A percentile compares a stretch with the other conserved stretches of the same genome.
Evolutionary conservation across 768 basidiomycete species (phyloP).

Genomic region (Phaeotremella skinneri): DNA sequence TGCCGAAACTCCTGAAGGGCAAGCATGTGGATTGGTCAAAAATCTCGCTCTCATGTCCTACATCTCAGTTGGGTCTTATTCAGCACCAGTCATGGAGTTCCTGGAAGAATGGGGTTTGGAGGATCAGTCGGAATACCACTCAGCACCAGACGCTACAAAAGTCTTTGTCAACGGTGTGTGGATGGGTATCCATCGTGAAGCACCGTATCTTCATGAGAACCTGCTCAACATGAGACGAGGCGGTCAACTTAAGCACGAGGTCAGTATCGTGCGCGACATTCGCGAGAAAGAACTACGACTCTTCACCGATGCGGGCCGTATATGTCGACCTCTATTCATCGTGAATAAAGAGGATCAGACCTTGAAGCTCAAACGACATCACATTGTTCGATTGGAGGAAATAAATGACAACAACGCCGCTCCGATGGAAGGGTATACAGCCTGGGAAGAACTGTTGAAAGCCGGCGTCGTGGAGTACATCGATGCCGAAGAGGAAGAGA

Average conservation of each 20-base stretch:
- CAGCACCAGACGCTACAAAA: conserved; percentile 77
- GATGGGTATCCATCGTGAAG: conserved; percentile 98
- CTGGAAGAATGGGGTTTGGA: conserved; percentile 98
- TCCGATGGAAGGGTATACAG: conserved; percentile 52
- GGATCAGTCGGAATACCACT: conserved; percentile 85
- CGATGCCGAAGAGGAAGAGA: conserved; percentile 99
- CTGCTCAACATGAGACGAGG: conserved; percentile 88
- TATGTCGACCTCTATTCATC: conserved; percentile 94
- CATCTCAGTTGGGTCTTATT: conserved; percentile 94
- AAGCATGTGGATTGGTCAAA: conserved; percentile 98
- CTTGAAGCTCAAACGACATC: conserved; percentile 75
- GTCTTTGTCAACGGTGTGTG: conserved; percentile 99
- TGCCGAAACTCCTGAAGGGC: conserved; percentile 98
- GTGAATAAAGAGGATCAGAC: conserved; percentile 78
- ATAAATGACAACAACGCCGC: conserved; percentile 58
- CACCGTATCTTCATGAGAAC: conserved; percentile 85
- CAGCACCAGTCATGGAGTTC: conserved; percentile 95
- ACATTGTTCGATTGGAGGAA: conserved; percentile 63
- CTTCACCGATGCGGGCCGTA: conserved; percentile 95
- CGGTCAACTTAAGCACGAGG: conserved; percentile 92
- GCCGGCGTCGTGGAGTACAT: conserved; percentile 87
- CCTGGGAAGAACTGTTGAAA: conserved; percentile 79
- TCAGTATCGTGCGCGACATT: conserved; percentile 96
- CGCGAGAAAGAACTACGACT: conserved; percentile 89
- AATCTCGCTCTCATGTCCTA: conserved; percentile 96